These are phyloP conservation scores for Pulveroboletus sp. DNA, from an alignment of 768 basidiomycete species.

Conservation along the genomic window DNA sequence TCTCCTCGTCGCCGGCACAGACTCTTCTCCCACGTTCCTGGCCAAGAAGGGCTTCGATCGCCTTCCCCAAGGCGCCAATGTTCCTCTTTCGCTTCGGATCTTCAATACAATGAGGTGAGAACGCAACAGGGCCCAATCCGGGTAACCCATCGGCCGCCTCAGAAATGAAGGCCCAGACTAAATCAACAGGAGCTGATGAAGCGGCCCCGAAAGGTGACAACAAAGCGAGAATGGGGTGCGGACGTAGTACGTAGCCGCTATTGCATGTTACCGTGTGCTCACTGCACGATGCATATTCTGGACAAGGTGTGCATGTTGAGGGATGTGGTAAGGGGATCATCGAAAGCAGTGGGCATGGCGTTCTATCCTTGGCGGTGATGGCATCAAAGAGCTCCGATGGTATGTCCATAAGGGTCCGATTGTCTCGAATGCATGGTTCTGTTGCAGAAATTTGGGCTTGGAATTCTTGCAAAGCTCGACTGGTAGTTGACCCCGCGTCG, in stretches of 20 bases:
- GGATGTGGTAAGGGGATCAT: slow-evolving; percentile 55
- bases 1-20: slow-evolving; percentile 49
- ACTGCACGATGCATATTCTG: slow-evolving; percentile 61
- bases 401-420: slow-evolving; percentile 43
- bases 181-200: slow-evolving; percentile 35
- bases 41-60: slow-evolving; percentile 59
- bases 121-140: slow-evolving; percentile 67
- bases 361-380: slow-evolving; percentile 28
- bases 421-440: slow-evolving; percentile 53
- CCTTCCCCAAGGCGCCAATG: slow-evolving; percentile 71
- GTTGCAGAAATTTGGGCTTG: slow-evolving; percentile 43
- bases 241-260: slow-evolving; percentile 58
- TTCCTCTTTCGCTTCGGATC: slow-evolving; percentile 70
- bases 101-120: slow-evolving; percentile 72
- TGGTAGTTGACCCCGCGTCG: slow-evolving; percentile 58
- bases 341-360: slow-evolving; percentile 50
- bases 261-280: slow-evolving; percentile 59
- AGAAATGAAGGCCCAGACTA: slow-evolving; percentile 45
- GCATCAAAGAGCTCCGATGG: slow-evolving; percentile 24
- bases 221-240: slow-evolving; percentile 51
- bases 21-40: slow-evolving; percentile 60
- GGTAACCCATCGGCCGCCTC: slow-evolving; percentile 62
- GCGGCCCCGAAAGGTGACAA: slow-evolving; percentile 39
- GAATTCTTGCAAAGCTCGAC: slow-evolving; percentile 46
- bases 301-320: slow-evolving; percentile 66